These are phyloP conservation scores for Colletotrichum sp. DNA, from an alignment of 2,329 filamentous ascomycete species.

Conservation along the genomic window DNA sequence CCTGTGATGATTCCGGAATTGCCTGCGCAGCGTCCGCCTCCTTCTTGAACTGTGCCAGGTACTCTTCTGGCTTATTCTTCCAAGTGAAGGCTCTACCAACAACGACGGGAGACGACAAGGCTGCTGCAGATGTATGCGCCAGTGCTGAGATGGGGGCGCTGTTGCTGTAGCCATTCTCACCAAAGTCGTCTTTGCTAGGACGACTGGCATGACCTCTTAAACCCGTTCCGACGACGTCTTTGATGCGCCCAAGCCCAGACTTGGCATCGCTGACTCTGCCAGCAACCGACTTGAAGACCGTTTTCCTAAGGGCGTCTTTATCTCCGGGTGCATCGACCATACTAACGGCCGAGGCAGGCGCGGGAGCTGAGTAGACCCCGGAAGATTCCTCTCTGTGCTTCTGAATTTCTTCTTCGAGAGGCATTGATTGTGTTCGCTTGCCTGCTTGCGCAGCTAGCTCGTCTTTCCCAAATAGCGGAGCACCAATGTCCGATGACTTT, in stretches of 20 bases:
- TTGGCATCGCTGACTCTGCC: constrained; percentile 81
- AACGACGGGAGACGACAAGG: constrained; percentile 38
- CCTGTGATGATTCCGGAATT: not conserved
- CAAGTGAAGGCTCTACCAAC: constrained; percentile 63
- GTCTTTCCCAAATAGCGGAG: constrained; percentile 62
- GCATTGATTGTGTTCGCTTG: constrained; percentile 56
- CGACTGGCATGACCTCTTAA: constrained; percentile 58
- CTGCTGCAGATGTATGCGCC: constrained; percentile 36
- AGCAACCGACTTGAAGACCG: constrained; percentile 80
- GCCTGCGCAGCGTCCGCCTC: constrained; percentile 11
- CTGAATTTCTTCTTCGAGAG: constrained; percentile 57
- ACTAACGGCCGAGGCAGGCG: constrained; percentile 51
- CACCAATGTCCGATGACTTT: constrained; percentile 49
- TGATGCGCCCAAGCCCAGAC: constrained; percentile 83
- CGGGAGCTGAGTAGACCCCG: constrained; percentile 45
- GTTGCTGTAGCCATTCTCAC: constrained; percentile 38
- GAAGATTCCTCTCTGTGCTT: constrained; percentile 49
- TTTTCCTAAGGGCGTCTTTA: constrained; percentile 65
- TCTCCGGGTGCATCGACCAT: constrained; percentile 54
- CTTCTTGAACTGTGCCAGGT: constrained; percentile 36
- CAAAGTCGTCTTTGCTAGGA: constrained; percentile 62
- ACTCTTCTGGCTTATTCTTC: constrained; percentile 69
- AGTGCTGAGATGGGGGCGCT: constrained; percentile 38
- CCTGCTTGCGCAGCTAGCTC: constrained; percentile 44
- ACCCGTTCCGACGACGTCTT: constrained; percentile 76